Evolutionary conservation across 2,329 filamentous ascomycete species (phyloP), one percentile per base, ranked within the genome.

Genomic region (Penicillium griseofulvum): DNA sequence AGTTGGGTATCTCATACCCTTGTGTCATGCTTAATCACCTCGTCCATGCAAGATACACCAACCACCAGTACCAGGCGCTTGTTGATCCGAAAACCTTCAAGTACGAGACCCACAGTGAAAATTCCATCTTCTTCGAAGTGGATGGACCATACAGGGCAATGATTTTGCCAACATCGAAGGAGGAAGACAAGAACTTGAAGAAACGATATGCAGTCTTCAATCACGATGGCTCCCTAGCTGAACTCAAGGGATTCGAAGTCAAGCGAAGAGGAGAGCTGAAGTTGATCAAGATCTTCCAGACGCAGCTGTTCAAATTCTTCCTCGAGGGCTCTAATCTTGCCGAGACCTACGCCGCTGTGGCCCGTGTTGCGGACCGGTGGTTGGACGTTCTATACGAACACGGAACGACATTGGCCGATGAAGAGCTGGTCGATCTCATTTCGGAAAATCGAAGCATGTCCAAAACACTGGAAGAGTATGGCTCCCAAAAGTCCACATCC

Each of bases 131-230:
- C 79, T 99, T 99, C 77, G 94, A 99, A 74, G 94, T 99, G 46
- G 94, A 99, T 67, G 94, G 94, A 5, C 94, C 94, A 0, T 99
- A 99, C 81, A 92, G 85, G 71, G 94, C 94, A 60, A 99, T 99
- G 94, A 87, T 99, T 57, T 75, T 99, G 60, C 94, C 94, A 2
- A 97, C 94, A 0, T 97, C 93, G 0, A 97, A 99, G 71, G 94
- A 99, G 71, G 94, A 97, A 74, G 93, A 97, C 78, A 99, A 97
- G 80, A 99, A 99, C 74, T 81, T 99, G 83, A 99, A 99, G 80
- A 99, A 99, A 77, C 87, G 94, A 69, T 99, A 99, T 71, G 94
- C 95, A 38, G 94, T 99, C 4, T 99, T 99, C 83, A 99, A 99
- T 68, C 90, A 97, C 59, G 94, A 99, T 67, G 94, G 95, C 37